These are phyloP conservation scores for Aspergillus ibericus DNA, from an alignment of 2,329 filamentous ascomycete species.

Conservation along the genomic window DNA sequence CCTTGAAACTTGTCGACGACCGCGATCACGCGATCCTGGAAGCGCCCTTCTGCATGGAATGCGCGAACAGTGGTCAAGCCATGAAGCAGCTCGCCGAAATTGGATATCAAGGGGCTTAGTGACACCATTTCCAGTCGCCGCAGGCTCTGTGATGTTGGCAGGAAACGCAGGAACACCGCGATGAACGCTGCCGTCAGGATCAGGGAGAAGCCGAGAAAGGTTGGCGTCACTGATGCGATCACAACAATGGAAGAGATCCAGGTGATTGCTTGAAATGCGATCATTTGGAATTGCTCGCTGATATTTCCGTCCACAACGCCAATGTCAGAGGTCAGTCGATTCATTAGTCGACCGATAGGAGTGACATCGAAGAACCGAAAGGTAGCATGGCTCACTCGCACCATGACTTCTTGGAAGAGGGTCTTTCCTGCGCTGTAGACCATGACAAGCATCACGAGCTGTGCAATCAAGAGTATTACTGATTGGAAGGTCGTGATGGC, in stretches of 20 bases:
- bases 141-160: constrained; percentile 80
- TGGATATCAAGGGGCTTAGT: constrained; percentile 83
- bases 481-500: constrained; percentile 64
- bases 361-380: constrained; percentile 93
- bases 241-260: constrained; percentile 73
- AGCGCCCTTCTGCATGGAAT: constrained; percentile 74
- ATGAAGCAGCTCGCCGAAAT: constrained; percentile 84
- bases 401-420: constrained; percentile 72
- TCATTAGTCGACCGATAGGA: constrained; percentile 86
- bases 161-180: constrained; percentile 71
- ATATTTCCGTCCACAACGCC: constrained; percentile 87
- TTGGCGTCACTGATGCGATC: constrained; percentile 75
- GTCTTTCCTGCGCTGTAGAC: constrained; percentile 74
- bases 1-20: constrained; percentile 89
- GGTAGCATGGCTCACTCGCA: constrained; percentile 72
- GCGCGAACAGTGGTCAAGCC: constrained; percentile 84
- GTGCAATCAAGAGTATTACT: constrained; percentile 60
- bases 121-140: constrained; percentile 87
- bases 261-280: constrained; percentile 68
- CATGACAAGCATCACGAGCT: constrained; percentile 71
- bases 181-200: constrained; percentile 68
- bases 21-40: constrained; percentile 74
- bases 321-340: constrained; percentile 86
- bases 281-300: constrained; percentile 68
- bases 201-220: constrained; percentile 72